These are phyloP conservation scores for Neurospora sp. DNA, from an alignment of 495 filamentous ascomycete species.

Conservation along the genomic window DNA sequence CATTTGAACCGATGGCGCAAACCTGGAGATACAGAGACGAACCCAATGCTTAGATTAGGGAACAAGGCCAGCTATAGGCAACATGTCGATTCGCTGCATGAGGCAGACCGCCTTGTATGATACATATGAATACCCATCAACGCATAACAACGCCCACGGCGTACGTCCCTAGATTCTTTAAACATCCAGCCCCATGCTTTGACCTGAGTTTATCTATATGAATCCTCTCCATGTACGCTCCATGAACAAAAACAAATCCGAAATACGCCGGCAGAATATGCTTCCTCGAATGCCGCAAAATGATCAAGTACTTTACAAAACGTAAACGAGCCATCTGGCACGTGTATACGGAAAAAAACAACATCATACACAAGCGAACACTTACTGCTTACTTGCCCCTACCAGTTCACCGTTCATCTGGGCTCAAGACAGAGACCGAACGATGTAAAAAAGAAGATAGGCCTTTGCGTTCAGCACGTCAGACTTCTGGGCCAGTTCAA, in stretches of 20 bases:
- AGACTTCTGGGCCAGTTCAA: slow-evolving; percentile 64
- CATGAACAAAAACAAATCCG: not conserved
- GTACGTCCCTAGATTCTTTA: not conserved
- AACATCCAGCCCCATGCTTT: not conserved
- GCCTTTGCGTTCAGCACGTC: slow-evolving; percentile 75
- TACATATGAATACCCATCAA: not conserved
- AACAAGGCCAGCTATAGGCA: not conserved
- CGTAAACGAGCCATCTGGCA: not conserved
- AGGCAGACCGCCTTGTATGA: not conserved
- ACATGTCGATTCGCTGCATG: not conserved
- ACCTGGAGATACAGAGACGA: not conserved
- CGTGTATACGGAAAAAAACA: not conserved
- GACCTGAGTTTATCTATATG: not conserved
- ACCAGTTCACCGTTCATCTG: not conserved
- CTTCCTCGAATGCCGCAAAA: not conserved
- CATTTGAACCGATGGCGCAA: not conserved
- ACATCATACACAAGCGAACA: not conserved
- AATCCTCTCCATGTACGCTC: not conserved
- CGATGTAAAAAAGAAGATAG: slow-evolving; percentile 81
- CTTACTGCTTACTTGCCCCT: not conserved
- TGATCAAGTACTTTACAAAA: not conserved
- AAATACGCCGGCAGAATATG: not conserved
- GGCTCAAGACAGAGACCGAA: slow-evolving; percentile 42
- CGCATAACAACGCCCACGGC: not conserved
- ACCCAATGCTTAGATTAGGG: not conserved